phyloP scores from a whole-genome alignment of 352 stramenopile species.

The Globisporangium cylindrosporum region DNA sequence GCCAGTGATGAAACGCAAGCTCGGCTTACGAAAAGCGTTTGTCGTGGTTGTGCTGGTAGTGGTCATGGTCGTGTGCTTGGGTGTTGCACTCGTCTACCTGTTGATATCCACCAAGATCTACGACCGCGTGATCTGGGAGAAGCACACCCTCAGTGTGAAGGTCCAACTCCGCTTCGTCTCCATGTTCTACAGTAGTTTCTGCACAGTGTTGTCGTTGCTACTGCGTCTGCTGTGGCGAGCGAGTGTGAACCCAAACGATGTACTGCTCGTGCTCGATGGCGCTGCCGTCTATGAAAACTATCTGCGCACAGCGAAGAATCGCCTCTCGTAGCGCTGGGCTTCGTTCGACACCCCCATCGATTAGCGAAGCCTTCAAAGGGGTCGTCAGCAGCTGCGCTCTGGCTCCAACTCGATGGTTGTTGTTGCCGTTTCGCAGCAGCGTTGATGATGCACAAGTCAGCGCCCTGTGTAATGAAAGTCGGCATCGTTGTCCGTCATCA shows the following conservation, averaged over 20 bases:
- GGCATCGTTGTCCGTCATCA: no score
- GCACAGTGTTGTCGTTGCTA: not conserved
- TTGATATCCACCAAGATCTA: not conserved
- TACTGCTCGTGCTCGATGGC: not conserved
- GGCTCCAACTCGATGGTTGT: not conserved
- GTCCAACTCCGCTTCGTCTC: not conserved
- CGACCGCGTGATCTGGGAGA: slow-evolving; percentile 1
- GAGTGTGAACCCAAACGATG: not conserved
- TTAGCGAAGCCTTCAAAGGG: not conserved
- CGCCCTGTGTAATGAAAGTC: no score
- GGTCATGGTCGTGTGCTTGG: not conserved
- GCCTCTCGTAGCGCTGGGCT: not conserved
- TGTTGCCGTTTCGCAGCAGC: not conserved
- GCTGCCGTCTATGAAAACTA: not conserved
- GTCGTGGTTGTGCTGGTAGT: not conserved
- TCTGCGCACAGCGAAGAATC: not conserved
- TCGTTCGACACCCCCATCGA: not conserved
- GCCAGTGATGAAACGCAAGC: not conserved
- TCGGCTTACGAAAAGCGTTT: not conserved
- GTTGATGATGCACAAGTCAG: no score
- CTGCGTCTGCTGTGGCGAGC: not conserved
- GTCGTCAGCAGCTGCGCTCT: not conserved
- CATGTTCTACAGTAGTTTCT: not conserved
- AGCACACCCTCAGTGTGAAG: not conserved
- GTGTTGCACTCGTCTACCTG: not conserved